Evolutionary conservation across 805 yeast genomes (phyloP).

Genomic region (Yamadazyma phyllophila): DNA sequence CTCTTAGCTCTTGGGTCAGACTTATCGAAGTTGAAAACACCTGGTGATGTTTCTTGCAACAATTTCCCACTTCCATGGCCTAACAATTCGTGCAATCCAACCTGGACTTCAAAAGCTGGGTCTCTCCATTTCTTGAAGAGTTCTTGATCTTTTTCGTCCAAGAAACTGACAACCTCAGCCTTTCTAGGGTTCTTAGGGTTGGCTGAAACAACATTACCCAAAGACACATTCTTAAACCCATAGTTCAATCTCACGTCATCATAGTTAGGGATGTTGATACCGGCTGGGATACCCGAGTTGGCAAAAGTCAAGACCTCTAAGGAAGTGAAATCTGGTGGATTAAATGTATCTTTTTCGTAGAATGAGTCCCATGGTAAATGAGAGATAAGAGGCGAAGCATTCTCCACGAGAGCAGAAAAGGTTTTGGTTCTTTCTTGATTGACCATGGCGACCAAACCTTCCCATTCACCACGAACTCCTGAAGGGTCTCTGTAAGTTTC

Average conservation of each 20-base stretch:
- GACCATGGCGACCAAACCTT: conserved; percentile 86
- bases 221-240: conserved; percentile 87
- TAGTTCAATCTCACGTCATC: conserved; percentile 80
- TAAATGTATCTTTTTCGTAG: conserved; percentile 80
- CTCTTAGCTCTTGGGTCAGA: conserved; percentile 58
- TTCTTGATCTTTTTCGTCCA: conserved; percentile 50
- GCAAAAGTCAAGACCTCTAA: conserved; percentile 87
- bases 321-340: conserved; percentile 91
- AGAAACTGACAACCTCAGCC: conserved; percentile 67
- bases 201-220: conserved; percentile 82
- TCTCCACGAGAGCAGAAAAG: conserved; percentile 64
- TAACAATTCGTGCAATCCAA: conserved; percentile 85
- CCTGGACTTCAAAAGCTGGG: conserved; percentile 89
- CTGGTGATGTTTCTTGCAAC: conserved; percentile 53
- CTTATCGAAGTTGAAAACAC: conserved; percentile 69
- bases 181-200: conserved; percentile 59
- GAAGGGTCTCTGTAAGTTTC: conserved; percentile 93
- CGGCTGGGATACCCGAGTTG: conserved; percentile 89
- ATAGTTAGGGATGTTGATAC: conserved; percentile 89
- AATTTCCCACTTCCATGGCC: conserved; percentile 93
- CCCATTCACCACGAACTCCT: conserved; percentile 93
- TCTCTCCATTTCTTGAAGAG: conserved; percentile 68
- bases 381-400: conserved; percentile 62
- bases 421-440: conserved; percentile 83
- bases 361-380: conserved; percentile 74